Evolutionary conservation across 192 early-diverging fungal species (phyloP).

Genomic region (Backusella macrospora): DNA sequence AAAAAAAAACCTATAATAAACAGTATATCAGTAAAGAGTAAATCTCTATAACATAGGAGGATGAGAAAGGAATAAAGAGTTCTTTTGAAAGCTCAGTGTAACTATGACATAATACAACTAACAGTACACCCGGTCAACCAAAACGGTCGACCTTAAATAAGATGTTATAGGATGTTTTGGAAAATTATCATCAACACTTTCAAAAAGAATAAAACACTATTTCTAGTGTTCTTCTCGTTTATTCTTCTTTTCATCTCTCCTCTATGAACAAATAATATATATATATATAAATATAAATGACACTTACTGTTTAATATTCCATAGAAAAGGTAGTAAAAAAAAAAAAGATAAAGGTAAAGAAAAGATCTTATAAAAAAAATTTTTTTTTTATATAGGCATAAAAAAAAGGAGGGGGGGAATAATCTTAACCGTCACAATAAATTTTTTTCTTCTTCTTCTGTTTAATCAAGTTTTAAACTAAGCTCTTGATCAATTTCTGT

Average conservation of each 20-base stretch:
- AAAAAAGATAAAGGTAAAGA: not conserved
- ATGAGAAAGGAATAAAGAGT: not conserved
- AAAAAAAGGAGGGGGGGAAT: not conserved
- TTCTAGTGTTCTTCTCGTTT: too few relatives aligned
- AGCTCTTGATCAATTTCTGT: slow-evolving; percentile 57
- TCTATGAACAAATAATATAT: not conserved
- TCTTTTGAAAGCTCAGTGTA: slow-evolving; percentile 21
- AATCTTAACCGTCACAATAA: not conserved
- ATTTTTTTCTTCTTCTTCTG: not conserved
- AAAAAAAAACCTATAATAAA: not conserved
- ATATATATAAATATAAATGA: not conserved
- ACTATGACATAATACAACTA: slow-evolving; percentile 26
- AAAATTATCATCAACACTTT: slow-evolving; percentile 25
- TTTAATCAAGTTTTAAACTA: slow-evolving; percentile 38
- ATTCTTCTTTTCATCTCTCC: not conserved
- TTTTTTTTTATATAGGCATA: slow-evolving; percentile 3
- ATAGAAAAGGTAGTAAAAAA: not conserved
- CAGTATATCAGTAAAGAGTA: not conserved
- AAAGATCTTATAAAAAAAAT: not conserved
- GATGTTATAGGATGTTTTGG: slow-evolving; percentile 17
- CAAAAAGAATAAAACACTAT: not conserved
- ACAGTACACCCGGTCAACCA: slow-evolving; percentile 23
- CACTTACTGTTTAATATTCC: slow-evolving; percentile 6
- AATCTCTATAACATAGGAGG: not conserved
- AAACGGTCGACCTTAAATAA: slow-evolving; percentile 24